Percentiles rank a stretch among this genome's conserved stretches.
Conservation (phyloP, 2,329 filamentous ascomycete species). For the Ascochyta pisi region DNA sequence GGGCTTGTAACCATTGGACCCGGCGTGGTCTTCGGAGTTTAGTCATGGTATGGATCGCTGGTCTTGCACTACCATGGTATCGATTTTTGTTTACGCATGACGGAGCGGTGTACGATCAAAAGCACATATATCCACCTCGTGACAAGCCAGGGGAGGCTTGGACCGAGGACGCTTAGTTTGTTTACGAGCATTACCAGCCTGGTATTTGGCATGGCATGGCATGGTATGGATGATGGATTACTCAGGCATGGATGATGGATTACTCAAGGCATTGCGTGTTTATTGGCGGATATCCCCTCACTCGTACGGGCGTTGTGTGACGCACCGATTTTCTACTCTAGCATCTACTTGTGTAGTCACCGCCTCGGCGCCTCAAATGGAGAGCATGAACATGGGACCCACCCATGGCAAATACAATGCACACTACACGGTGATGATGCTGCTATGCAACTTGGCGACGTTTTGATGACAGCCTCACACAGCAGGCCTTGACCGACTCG, state of each 20-base stretch:
- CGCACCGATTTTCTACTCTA: conserved; percentile 28
- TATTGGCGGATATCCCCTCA: conserved; percentile 32
- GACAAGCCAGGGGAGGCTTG: conserved; percentile 7
- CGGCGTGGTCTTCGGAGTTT: conserved; percentile 15
- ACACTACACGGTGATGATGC: conserved; percentile 3
- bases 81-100: conserved; percentile 27
- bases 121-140: conserved; percentile 35
- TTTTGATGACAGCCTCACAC: conserved; percentile 22
- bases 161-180: conserved; percentile 5
- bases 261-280: conserved; percentile 19
- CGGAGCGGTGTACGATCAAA: conserved; percentile 41
- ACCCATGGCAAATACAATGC: conserved; percentile 26
- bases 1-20: conserved; percentile 12
- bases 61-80: conserved; percentile 31
- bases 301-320: conserved; percentile 23
- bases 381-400: conserved; percentile 27
- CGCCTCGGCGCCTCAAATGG: conserved; percentile 28
- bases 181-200: conserved; percentile 31
- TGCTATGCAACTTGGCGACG: conserved; percentile 10
- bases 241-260: conserved; percentile 10
- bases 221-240: conserved; percentile 13
- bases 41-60: conserved; percentile 16
- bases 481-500: conserved; percentile 16
- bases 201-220: conserved; percentile 24
- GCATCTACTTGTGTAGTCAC: conserved; percentile 27